Evolutionary conservation across 1,139 yeast genomes (phyloP).

Genomic region (Candida albicans): DNA sequence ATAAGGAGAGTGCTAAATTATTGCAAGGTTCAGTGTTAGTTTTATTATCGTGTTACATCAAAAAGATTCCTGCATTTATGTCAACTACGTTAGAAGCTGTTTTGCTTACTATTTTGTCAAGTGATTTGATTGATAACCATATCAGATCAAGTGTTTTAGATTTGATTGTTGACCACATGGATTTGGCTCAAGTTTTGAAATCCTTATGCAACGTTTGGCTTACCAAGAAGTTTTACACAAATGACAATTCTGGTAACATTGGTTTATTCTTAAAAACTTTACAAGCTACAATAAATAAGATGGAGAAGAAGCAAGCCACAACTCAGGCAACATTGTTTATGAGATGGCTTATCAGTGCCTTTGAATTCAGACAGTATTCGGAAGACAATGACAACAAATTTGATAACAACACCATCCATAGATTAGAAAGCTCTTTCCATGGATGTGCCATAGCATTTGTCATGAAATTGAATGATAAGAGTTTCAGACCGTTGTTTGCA

Average conservation of each 20-base stretch:
- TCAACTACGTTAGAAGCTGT: conserved; percentile 66
- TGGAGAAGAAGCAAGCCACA: conserved; percentile 75
- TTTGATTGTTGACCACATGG: conserved; percentile 67
- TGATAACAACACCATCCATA: conserved; percentile 72
- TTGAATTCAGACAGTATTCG: conserved; percentile 62
- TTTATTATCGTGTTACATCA: conserved; percentile 71
- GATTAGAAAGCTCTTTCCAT: conserved; percentile 77
- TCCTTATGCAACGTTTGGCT: conserved; percentile 66
- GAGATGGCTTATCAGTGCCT: conserved; percentile 66
- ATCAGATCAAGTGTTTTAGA: conserved; percentile 68
- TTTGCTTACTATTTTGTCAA: conserved; percentile 55
- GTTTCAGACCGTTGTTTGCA: conserved; percentile 90
- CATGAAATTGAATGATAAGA: conserved; percentile 89
- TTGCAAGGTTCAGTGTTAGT: conserved; percentile 68
- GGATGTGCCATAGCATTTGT: conserved; percentile 74
- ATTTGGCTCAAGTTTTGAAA: conserved; percentile 59
- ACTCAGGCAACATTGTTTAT: conserved; percentile 69
- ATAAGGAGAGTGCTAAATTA: conserved; percentile 30
- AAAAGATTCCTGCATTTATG: conserved; percentile 85
- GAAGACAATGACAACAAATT: conserved; percentile 37
- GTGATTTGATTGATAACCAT: conserved; percentile 55
- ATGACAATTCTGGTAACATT: conserved; percentile 54
- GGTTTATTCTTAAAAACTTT: conserved; percentile 69
- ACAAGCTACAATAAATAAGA: conserved; percentile 61
- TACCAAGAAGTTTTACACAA: conserved; percentile 29